Evolutionary conservation across 257 asterid species (phyloP), one percentile per base, ranked within the genome.

Genomic region (Solanum pennellii): DNA sequence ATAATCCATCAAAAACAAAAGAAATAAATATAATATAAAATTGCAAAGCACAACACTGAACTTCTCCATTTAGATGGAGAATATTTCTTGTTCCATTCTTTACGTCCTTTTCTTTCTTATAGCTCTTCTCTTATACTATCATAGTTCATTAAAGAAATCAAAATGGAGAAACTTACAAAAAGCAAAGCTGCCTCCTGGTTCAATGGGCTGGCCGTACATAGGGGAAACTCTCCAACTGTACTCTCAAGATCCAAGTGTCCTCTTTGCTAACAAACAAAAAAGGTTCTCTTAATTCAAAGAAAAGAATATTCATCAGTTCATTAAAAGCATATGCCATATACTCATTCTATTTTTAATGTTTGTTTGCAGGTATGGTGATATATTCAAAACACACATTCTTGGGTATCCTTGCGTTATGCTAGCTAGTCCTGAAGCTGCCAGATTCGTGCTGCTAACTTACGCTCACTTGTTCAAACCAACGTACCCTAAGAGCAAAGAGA

Each of bases 371-470:
- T 91, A 93, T 88, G 99, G 99, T 27, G 94, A 93, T 31, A 80
- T 96, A 82, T 96, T 96, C 94, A 96, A 96, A 88, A 94, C 98
- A 2, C 93, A 90, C 85, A 90, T 96, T 42, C 93, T 96, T 41
- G 99, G 98, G 1, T 96, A 93, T 86, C 95, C 98, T 37, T 96
- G 99, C 85, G 90, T 96, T 77, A 96, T 96, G 99, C 69, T 96
- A 83, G 93, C 95, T 7, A 93, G 97, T 89, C 98, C 98, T 0
- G 99, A 94, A 89, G 99, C 98, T 0, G 76, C 98, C 0, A 88
- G 92, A 18, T 93, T 95, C 76, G 99, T 96, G 86, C 80, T 96
- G 13, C 95, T 95, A 33, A 92, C 93, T 39, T 90, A 93, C 71
- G 91, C 98, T 2, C 92, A 91, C 73, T 86, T 96, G 91, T 95